Percentiles rank a stretch among this genome's conserved stretches.
Conservation (phyloP, 1,139 yeast species). For the Saccharomyces hybrid region DNA sequence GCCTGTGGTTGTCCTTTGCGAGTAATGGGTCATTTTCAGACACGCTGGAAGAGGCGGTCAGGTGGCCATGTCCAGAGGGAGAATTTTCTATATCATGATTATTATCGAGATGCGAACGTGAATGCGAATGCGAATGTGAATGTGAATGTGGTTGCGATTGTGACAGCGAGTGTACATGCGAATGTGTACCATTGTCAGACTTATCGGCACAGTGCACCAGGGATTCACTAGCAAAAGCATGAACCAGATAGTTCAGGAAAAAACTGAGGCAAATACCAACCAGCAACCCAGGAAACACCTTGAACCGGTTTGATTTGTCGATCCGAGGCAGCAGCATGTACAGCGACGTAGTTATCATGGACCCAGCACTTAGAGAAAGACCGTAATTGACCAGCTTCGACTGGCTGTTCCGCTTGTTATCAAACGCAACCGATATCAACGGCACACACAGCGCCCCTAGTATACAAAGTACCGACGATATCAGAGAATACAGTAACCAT, state of each 20-base stretch:
- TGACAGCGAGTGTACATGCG: background rate
- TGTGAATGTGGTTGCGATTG: slow-evolving; percentile 11
- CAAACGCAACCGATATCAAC: slow-evolving; percentile 17
- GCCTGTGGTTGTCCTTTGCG: background rate
- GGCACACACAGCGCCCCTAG: slow-evolving; percentile 30
- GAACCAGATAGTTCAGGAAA: slow-evolving; percentile 55
- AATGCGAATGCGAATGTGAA: slow-evolving; percentile 11
- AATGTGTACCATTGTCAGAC: slow-evolving; percentile 23
- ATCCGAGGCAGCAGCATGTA: slow-evolving; percentile 69
- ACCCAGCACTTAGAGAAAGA: slow-evolving; percentile 58
- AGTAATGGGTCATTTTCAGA: background rate
- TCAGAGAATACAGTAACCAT: slow-evolving; percentile 26
- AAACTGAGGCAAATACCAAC: slow-evolving; percentile 57
- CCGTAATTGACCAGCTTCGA: slow-evolving; percentile 31
- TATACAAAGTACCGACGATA: slow-evolving; percentile 29
- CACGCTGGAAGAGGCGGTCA: background rate
- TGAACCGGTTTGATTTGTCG: slow-evolving; percentile 34
- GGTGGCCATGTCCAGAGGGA: background rate
- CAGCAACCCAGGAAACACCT: slow-evolving; percentile 45
- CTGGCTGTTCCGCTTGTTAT: slow-evolving; percentile 14
- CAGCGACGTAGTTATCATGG: slow-evolving; percentile 66
- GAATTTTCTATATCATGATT: slow-evolving; percentile 7
- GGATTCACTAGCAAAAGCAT: slow-evolving; percentile 69
- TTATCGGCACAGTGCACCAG: slow-evolving; percentile 79
- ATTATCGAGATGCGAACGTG: slow-evolving; percentile 13